These are phyloP conservation scores for Salvia hispanica DNA, from an alignment of 257 asterid genomes.

Conservation along the genomic window DNA sequence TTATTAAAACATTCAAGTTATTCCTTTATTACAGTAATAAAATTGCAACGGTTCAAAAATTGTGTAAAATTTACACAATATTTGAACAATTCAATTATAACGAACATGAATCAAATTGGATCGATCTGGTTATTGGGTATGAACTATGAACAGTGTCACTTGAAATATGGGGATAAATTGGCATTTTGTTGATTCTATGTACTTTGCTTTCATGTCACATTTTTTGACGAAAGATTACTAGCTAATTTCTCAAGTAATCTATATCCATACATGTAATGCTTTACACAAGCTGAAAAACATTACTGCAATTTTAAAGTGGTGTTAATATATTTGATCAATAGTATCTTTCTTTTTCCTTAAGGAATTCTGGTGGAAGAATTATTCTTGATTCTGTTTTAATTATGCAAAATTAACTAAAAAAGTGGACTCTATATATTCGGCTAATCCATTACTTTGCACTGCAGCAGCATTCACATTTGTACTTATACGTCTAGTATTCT, in stretches of 20 bases:
- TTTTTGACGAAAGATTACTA: background rate
- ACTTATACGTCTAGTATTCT: background rate
- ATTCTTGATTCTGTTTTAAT: background rate
- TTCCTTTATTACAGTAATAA: no score
- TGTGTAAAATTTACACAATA: no score
- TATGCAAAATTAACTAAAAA: background rate
- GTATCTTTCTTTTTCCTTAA: background rate
- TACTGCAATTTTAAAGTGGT: no score
- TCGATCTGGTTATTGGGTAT: background rate
- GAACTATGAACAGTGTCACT: background rate
- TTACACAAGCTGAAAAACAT: no score
- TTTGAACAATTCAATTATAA: no score
- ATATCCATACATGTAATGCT: no score
- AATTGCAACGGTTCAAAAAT: no score
- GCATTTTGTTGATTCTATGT: background rate
- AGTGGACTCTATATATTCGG: background rate
- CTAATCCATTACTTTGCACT: background rate
- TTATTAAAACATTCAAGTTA: no score
- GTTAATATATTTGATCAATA: no score
- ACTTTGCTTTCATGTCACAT: background rate
- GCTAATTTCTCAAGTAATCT: constrained; percentile 7
- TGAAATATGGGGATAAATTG: background rate
- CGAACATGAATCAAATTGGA: background rate
- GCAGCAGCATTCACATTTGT: background rate
- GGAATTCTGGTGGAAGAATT: background rate